Evolutionary conservation across 345 rosid genomes (phyloP).

Genomic region (Ailanthus altissimus): DNA sequence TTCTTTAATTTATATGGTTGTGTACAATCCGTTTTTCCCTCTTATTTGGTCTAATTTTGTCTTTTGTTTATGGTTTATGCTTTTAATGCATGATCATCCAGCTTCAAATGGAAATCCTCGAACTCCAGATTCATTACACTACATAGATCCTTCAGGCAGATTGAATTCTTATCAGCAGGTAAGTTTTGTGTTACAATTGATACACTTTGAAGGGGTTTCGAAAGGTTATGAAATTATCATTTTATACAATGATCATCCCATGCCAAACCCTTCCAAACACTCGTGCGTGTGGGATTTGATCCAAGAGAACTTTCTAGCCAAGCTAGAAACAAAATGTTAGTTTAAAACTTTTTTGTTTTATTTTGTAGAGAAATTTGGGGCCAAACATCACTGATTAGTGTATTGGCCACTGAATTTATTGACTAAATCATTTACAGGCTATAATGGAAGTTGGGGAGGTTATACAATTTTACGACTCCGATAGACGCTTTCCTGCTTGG

Average conservation of each 20-base stretch:
- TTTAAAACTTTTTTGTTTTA: background rate
- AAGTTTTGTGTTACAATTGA: background rate
- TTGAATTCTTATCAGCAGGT: conserved; percentile 86
- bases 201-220: background rate
- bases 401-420: conserved; percentile 7
- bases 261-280: no score
- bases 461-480: conserved; percentile 82
- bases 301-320: background rate
- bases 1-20: background rate
- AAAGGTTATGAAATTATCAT: background rate
- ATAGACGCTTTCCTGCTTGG: conserved; percentile 79
- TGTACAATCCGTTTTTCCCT: background rate
- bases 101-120: conserved; percentile 91
- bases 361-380: background rate
- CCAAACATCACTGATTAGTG: background rate
- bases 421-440: conserved; percentile 47
- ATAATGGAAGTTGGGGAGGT: conserved; percentile 87
- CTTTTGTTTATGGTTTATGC: background rate
- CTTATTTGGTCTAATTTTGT: background rate
- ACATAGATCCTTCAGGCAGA: conserved; percentile 74
- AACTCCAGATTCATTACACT: conserved; percentile 70
- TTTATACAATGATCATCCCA: background rate
- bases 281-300: background rate
- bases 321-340: background rate
- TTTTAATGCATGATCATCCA: conserved; percentile 27